Evolutionary conservation across 371 early-diverging fungal genomes (phyloP), one percentile per base, ranked within the genome.

Genomic region (Mucor velutinosus): DNA sequence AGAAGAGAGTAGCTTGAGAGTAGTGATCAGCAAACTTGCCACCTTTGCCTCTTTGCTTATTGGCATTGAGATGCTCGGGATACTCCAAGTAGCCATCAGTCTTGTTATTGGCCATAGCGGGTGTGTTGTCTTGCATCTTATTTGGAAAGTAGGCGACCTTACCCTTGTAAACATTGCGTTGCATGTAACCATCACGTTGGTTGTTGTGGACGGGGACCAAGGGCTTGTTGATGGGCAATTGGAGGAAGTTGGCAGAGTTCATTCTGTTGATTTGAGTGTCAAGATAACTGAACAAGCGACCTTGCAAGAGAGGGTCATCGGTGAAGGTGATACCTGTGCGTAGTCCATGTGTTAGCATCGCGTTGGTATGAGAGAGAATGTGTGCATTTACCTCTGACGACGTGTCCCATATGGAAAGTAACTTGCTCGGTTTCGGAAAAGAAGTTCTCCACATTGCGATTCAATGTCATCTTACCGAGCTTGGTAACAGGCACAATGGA

Each of bases 381-480:
- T 21, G 47, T 2, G 2, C 7, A 21, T 14, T 23, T 53, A 66
- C 87, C 86, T 66, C 79, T 82, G 1, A 82, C 82, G 33, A 77
- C 45, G 59, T 79, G 76, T 14, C 74, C 76, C 23, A 68, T 59
- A 55, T 71, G 72, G 75, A 76, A 77, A 23, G 86, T 83, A 8
- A 77, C 69, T 59, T 88, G 88, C 65, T 88, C 88, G 4, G 78
- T 77, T 60, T 88, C 87, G 17, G 86, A 71, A 72, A 84, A 87
- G 72, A 71, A 87, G 64, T 88, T 82, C 7, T 83, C 83, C 4
- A 79, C 77, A 58, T 81, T 84, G 57, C 84, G 79, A 64, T 88
- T 80, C 61, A 86, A 70, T 17, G 75, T 75, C 65, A 88, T 76
- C 17, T 74, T 75, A 19, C 88, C 88, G 17, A 88, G 58, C 33